Conservation (phyloP, 2,329 filamentous ascomycete genomes). For the Parascedosporium putredinis region DNA sequence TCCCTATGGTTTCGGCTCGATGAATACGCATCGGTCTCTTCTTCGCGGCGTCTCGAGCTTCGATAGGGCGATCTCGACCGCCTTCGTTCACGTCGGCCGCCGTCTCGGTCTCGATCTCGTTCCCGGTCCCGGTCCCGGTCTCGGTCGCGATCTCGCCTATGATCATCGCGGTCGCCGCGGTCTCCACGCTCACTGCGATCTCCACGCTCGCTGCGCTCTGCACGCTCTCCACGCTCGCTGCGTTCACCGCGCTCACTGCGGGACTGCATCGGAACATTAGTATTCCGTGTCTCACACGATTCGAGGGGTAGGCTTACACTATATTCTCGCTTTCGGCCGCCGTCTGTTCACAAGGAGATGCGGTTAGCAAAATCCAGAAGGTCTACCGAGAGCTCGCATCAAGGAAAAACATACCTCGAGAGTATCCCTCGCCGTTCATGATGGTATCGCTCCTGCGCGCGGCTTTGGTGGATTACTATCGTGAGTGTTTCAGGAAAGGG, state of each 20-base stretch:
- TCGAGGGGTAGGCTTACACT: constrained; percentile 30
- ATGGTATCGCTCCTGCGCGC: constrained; percentile 16
- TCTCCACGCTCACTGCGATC: constrained; percentile 5
- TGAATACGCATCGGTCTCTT: constrained; percentile 79
- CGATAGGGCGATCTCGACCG: constrained; percentile 78
- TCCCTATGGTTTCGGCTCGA: constrained; percentile 88
- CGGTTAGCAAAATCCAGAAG: no score
- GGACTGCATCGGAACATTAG: no score
- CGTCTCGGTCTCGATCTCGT: constrained; percentile 27
- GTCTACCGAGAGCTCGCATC: constrained; percentile 11
- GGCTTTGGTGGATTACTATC: neutral
- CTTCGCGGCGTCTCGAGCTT: constrained; percentile 59
- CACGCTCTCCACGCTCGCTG: no score
- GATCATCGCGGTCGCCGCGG: constrained; percentile 24
- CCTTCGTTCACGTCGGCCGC: constrained; percentile 48
- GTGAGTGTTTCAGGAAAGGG: neutral
- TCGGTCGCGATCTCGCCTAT: constrained; percentile 21
- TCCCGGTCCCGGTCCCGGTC: constrained; percentile 25
- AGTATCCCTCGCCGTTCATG: constrained; percentile 83
- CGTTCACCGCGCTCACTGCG: no score
- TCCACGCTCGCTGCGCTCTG: no score
- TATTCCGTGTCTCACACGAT: no score
- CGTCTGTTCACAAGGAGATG: constrained; percentile 24
- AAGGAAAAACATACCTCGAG: constrained; percentile 51
- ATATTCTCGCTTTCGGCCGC: constrained; percentile 47